Conservation (phyloP, 768 basidiomycete genomes). For the Omphalotus guepiniiformis region DNA sequence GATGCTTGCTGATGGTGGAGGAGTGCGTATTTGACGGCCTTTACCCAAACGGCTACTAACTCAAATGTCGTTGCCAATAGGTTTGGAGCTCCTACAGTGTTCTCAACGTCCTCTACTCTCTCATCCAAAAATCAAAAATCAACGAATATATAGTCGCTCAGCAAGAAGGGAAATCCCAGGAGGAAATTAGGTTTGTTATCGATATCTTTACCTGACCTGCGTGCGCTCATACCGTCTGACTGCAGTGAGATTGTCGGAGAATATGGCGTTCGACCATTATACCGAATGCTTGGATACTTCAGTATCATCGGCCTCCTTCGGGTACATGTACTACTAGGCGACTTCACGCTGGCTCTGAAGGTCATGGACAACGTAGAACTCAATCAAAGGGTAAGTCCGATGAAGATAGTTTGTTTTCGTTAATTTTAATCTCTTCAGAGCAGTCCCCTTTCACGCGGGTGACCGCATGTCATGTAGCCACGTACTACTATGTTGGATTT, state of each 20-base stretch:
- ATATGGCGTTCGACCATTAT: slow-evolving; percentile 85
- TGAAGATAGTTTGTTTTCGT: not conserved
- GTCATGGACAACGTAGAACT: slow-evolving; percentile 93
- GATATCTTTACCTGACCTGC: not conserved
- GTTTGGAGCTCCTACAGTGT: slow-evolving; percentile 99
- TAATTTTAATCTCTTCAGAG: not conserved
- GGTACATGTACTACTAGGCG: slow-evolving; percentile 93
- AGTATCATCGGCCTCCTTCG: slow-evolving; percentile 92
- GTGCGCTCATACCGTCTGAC: too few species aligned
- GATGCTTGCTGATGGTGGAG: slow-evolving; percentile 73
- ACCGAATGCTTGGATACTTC: slow-evolving; percentile 96
- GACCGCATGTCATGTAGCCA: slow-evolving; percentile 93
- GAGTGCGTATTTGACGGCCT: too few species aligned
- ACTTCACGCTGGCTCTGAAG: slow-evolving; percentile 92
- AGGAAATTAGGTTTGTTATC: slow-evolving; percentile 74
- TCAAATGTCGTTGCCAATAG: too few species aligned
- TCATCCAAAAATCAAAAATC: slow-evolving; percentile 95
- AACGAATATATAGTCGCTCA: slow-evolving; percentile 89
- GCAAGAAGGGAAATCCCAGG: slow-evolving; percentile 74
- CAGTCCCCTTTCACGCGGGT: slow-evolving; percentile 90
- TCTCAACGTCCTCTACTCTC: slow-evolving; percentile 95
- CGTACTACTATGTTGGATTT: slow-evolving; percentile 95
- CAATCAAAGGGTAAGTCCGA: slow-evolving; percentile 63
- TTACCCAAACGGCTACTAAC: too few species aligned
- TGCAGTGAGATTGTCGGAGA: slow-evolving; percentile 81